Evolutionary conservation across 139 green algal genomes (phyloP), one percentile per base, ranked within the genome.

Genomic region (Axilococcus clingmanii): DNA sequence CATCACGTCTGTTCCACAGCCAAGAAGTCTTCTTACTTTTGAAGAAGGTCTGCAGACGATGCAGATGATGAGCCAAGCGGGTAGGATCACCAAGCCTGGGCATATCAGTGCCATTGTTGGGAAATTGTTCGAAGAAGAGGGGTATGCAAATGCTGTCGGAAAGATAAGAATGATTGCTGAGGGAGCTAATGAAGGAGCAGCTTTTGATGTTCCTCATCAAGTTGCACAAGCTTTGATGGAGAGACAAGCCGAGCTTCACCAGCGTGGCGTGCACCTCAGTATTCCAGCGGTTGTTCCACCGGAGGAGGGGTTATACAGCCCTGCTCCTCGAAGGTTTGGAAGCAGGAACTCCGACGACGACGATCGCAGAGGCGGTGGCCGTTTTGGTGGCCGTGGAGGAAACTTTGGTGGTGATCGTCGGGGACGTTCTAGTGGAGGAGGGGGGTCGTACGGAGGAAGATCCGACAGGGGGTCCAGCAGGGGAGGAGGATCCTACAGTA

Each of bases 171-270:
- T 84, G 40, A 43, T 86, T 24, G 38, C 53, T 19, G 60, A 54
- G 23, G 48, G 25, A 3, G 31, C 56, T 17, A 14, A n/a, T 7
- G 30, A 71, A 44, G 86, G 84, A 14, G 79, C 71, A 0, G 80
- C 86, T 2, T 94, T 96, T 54, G 88, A 96, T 62, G 37, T 95
- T 60, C 76, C 82, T 4, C 32, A 66, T 7, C 59, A 49, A 5
- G 29, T 70, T 20, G 72, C 71, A 8, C 49, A 75, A 34, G 34
- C 60, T 54, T 51, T 91, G 20, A 5, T 85, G 52, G 38, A 16
- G 27, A 41, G 63, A 3, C 27, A 52, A n/a, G 63, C 36, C 4
- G 63, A 78, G 51, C 52, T 81, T 23, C 31, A 50, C 2, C 51
- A 43, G 31, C 50, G 61, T 12, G 68, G 54, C 22, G 68, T 83